phyloP scores from a whole-genome alignment of 441 rosid species.

The Gossypium schwendimanii region DNA sequence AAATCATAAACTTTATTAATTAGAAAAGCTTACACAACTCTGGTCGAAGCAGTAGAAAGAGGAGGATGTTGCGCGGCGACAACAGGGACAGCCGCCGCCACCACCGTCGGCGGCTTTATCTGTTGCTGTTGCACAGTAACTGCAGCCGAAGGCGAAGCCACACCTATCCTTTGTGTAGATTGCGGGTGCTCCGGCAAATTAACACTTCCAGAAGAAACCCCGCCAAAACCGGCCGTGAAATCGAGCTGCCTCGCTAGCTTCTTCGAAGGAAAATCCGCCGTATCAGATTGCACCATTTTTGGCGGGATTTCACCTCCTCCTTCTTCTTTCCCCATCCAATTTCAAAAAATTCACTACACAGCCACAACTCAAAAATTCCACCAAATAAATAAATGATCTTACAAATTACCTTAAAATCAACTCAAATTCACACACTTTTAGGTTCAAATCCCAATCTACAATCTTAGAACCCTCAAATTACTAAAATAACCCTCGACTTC shows the following conservation, averaged over 20 bases:
- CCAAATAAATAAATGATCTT: slow-evolving; percentile 1
- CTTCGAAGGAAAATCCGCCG: slow-evolving; percentile 46
- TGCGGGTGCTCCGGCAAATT: slow-evolving; percentile 53
- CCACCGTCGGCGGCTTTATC: slow-evolving; percentile 15
- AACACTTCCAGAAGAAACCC: slow-evolving; percentile 21
- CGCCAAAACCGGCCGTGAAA: slow-evolving; percentile 42
- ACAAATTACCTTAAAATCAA: slow-evolving; percentile 20
- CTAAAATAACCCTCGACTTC: slow-evolving; percentile 11
- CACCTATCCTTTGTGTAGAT: slow-evolving; percentile 22
- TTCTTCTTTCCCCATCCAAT: slow-evolving; percentile 37
- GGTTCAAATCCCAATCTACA: slow-evolving; percentile 31
- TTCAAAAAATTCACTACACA: not conserved
- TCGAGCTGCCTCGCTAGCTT: slow-evolving; percentile 77
- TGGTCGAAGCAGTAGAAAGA: slow-evolving; percentile 26
- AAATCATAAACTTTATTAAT: not conserved
- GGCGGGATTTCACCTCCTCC: slow-evolving; percentile 44
- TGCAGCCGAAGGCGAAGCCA: slow-evolving; percentile 14
- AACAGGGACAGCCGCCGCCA: slow-evolving; percentile 18
- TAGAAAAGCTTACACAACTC: slow-evolving; percentile 47
- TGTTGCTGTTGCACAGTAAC: slow-evolving; percentile 15
- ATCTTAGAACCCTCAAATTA: slow-evolving; percentile 13
- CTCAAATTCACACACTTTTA: slow-evolving; percentile 26
- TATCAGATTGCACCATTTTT: slow-evolving; percentile 39
- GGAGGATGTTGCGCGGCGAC: not conserved
- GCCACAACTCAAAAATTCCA: slow-evolving; percentile 3